Evolutionary conservation across 1,139 yeast genomes (phyloP).

Genomic region (Zygosaccharomyces sapae): DNA sequence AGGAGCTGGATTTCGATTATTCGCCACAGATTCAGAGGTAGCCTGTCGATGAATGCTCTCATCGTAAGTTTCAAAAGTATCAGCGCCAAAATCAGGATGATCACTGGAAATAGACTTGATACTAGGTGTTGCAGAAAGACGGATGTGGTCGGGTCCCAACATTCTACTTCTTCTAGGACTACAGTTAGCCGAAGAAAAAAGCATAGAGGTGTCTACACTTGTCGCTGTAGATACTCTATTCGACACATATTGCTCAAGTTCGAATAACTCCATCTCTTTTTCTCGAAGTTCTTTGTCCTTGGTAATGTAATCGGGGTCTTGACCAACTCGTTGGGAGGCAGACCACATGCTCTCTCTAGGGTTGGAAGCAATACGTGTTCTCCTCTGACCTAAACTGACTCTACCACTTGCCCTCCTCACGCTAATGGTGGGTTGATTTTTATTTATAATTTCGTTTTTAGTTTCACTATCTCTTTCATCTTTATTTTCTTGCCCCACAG

Average conservation of each 20-base stretch:
- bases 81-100: slow-evolving; percentile 11
- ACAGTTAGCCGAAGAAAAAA: slow-evolving; percentile 18
- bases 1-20: neutral
- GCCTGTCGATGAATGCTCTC: neutral
- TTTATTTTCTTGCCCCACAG: neutral
- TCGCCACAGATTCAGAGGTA: neutral
- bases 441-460: neutral
- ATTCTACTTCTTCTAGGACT: slow-evolving; percentile 17
- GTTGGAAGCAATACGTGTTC: slow-evolving; percentile 13
- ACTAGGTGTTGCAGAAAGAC: slow-evolving; percentile 24
- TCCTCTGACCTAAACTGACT: slow-evolving; percentile 29
- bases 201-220: slow-evolving; percentile 21
- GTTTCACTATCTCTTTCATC: neutral
- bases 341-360: slow-evolving; percentile 7
- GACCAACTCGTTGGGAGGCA: slow-evolving; percentile 11
- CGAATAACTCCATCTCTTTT: slow-evolving; percentile 25
- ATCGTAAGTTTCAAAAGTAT: slow-evolving; percentile 1
- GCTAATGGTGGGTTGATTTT: slow-evolving; percentile 1
- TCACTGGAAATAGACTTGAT: slow-evolving; percentile 23
- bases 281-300: slow-evolving; percentile 26
- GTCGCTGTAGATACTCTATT: slow-evolving; percentile 15
- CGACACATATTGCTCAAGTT: slow-evolving; percentile 20
- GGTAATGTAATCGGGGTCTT: slow-evolving; percentile 22
- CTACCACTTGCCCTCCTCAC: slow-evolving; percentile 35
- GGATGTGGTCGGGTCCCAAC: slow-evolving; percentile 7